Base-by-base conservation (phyloP, 2,329 filamentous ascomycete species). In the Ciborinia camelliae region DNA sequence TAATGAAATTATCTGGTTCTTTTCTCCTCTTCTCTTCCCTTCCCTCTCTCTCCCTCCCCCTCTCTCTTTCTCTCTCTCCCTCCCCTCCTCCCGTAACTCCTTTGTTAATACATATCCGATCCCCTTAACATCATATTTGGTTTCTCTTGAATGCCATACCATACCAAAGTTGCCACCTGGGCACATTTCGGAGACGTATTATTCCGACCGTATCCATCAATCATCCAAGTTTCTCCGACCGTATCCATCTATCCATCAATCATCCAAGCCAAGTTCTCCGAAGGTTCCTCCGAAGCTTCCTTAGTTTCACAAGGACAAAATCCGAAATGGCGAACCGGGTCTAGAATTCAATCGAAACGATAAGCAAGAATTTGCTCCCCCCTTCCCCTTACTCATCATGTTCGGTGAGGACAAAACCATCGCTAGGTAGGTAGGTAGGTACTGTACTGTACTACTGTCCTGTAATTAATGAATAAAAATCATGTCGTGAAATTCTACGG, bases 271-370 rank as follows among this genome's bases (percentile, higher is more conserved):
- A n/a, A n/a, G n/a, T n/a, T n/a, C n/a, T n/a, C n/a, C n/a, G n/a
- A n/a, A n/a, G n/a, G n/a, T n/a, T n/a, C n/a, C n/a, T n/a, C n/a
- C n/a, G n/a, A n/a, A n/a, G n/a, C n/a, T n/a, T n/a, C n/a, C n/a
- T n/a, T n/a, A n/a, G n/a, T n/a, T n/a, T n/a, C n/a, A n/a, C n/a
- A n/a, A n/a, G n/a, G n/a, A 30, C 43, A 23, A 23, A 45, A 8
- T n/a, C 43, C 43, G 15, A 43, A 43, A 20, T 43, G 12, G 18
- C 15, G 54, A 57, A 10, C 32, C 54, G 39, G 54, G 54, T 58
- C 54, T 58, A 58, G 54, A 58, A 58, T 58, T 15, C 28, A 58
- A 28, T 58, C 54, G 39, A 45, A 58, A 45, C 26, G 30, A 39
- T 58, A 58, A 58, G 54, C 54, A 55, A 45, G n/a, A 55, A 18